phyloP scores from a whole-genome alignment of 2,329 filamentous ascomycete species.

The Exophiala sp. region DNA sequence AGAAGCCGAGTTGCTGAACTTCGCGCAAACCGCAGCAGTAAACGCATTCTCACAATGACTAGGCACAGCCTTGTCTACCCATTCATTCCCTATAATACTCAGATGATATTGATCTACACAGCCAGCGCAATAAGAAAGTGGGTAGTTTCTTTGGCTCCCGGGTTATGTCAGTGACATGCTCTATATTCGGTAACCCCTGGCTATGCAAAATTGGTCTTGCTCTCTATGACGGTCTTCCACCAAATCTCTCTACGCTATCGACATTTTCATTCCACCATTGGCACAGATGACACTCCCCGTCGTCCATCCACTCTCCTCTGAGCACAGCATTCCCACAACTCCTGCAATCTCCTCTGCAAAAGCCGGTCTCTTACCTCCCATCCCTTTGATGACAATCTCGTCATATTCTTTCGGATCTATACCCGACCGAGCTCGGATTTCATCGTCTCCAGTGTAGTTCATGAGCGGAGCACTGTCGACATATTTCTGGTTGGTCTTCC shows the following conservation, averaged over 20 bases:
- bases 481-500: conserved; percentile 54
- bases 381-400: conserved; percentile 55
- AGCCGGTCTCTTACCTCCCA: conserved; percentile 54
- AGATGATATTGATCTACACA: too few species aligned
- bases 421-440: conserved; percentile 46
- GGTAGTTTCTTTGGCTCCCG: too few species aligned
- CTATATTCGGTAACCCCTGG: too few species aligned
- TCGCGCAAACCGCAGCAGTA: too few species aligned
- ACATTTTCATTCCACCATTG: conserved; percentile 68
- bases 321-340: conserved; percentile 69
- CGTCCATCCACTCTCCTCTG: conserved; percentile 65
- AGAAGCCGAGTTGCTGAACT: too few species aligned
- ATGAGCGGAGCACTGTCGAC: conserved; percentile 61
- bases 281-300: conserved; percentile 75
- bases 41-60: too few species aligned
- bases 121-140: too few species aligned
- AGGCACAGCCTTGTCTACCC: too few species aligned
- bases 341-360: conserved; percentile 68
- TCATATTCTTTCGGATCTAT: conserved; percentile 54
- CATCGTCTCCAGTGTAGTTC: conserved; percentile 48
- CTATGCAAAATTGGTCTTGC: neutral
- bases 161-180: too few species aligned
- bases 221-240: neutral
- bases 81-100: too few species aligned
- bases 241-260: conserved; percentile 22